phyloP scores from a whole-genome alignment of 441 rosid genomes.

The Adansonia madagascariensis region DNA sequence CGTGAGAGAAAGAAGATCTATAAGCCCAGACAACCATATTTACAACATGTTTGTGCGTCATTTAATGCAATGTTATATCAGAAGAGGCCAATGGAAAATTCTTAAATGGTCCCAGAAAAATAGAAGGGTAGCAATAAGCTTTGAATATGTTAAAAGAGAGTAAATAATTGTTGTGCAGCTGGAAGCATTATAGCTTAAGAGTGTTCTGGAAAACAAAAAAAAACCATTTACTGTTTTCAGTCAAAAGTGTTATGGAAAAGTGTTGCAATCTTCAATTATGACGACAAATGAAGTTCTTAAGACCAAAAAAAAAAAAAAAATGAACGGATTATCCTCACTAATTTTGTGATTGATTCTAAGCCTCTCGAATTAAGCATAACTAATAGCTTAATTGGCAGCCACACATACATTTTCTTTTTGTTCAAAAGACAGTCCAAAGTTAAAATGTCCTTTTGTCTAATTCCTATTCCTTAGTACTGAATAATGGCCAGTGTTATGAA shows the following conservation, averaged over 20 bases:
- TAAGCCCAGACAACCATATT: neutral
- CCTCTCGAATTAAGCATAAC: constrained; percentile 12
- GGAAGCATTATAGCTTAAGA: neutral
- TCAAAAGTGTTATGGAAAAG: neutral
- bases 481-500: no score
- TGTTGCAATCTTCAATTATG: constrained; percentile 6
- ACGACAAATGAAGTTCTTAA: neutral
- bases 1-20: no score
- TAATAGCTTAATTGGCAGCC: neutral
- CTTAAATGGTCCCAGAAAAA: constrained; percentile 3
- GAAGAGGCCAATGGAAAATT: constrained; percentile 8
- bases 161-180: constrained; percentile 20
- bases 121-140: no score
- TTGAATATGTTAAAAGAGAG: neutral
- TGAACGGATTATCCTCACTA: neutral
- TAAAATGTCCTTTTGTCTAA: neutral
- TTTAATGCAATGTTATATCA: constrained; percentile 16
- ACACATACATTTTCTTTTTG: neutral
- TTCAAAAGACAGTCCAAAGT: neutral
- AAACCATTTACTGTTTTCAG: neutral
- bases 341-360: constrained; percentile 1
- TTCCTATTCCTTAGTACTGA: neutral
- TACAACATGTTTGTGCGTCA: constrained; percentile 19
- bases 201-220: no score
- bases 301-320: neutral